Evolutionary conservation across 23 red algal genomes (phyloP), one percentile per base, ranked within the genome.

Genomic region (Gracilaria caudata): DNA sequence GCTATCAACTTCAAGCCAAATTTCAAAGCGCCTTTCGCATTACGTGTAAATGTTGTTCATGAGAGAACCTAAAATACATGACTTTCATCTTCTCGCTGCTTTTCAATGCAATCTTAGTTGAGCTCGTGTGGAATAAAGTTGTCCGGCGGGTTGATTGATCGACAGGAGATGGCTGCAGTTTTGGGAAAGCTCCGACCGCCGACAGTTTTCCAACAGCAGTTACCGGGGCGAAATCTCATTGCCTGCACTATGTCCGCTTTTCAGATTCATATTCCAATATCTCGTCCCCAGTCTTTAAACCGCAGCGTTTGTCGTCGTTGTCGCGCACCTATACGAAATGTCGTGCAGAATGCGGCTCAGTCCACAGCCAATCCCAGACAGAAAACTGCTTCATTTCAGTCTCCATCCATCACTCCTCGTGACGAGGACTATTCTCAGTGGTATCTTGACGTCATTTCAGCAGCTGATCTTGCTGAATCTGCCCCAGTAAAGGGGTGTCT

Each of bases 401-500:
- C 39, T 20, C 35, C 59, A 17, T 35, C 84, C 19, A 88, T 98
- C 19, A 98, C 92, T 13, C 86, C 96, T 12, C 90, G 96, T 46
- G 78, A 70, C 0, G 86, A 95, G 32, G 92, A 93, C 93, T 98
- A 95, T 43, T 94, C 96, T n/a, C 73, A 61, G 26, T 98, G 96
- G 96, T 98, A 98, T 89, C 64, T 84, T 39, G 72, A 94, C 68
- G 81, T 98, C 49, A 94, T 98, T 89, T 60, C 90, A 12, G 72
- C 93, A 36, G 96, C 86, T 28, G 87, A 98, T 70, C 88, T 98
- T 65, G 92, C 92, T 0, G 96, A 98, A 32, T 65, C 81, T 33
- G 87, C 89, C 34, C 93, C 96, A 35, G 96, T 98, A 40, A 95
- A 92, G 64, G 96, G 96, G 34, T 83, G 80, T 46, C 73, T 98